Evolutionary conservation across 352 stramenopile genomes (phyloP), one percentile per base, ranked within the genome.

Genomic region (Pythium brachiatum): DNA sequence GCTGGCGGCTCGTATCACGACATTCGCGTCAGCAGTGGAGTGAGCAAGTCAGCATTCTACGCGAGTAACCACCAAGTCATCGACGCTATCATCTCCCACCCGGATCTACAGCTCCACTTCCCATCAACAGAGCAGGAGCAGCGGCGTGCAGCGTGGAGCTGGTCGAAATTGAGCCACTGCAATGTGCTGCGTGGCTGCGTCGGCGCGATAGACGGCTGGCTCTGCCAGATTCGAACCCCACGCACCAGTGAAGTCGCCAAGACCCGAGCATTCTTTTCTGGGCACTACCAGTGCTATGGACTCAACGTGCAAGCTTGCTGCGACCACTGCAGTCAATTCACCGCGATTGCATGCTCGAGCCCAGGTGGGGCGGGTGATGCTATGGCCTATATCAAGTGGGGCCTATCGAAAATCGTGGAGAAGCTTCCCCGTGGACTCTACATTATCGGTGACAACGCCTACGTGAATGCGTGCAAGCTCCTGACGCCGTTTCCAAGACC

Each of bases 391-490:
- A 7, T 23, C 1, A 15, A 29, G 8, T 57, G 31, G n/a, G n/a
- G 36, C 12, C 25, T 63, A 1, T 27, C 44, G 18, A 29, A 13
- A 6, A 43, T 50, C 8, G 32, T 51, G 4, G 6, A 25, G 18
- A 27, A 46, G 26, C 27, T 53, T 25, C 25, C 15, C 7, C 20
- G 29, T 3, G 36, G 48, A 1, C 26, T 13, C 0, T 66, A 66
- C 15, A 0, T 66, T 8, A 29, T 66, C 0, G 50, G 59, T 7
- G 50, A 66, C 38, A 66, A 60, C 39, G 50, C 59, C 1, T 66
- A 57, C 21, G 31, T 41, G 7, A 66, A 66, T 44, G 16, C 27
- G 11, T 55, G 36, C 21, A 23, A 32, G 26, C 29, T 66, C 0
- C 51, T 66, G 0, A 66, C 52, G 2, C 60, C 60, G 16, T 66